Evolutionary conservation across 2,329 filamentous ascomycete genomes (phyloP), one percentile per base, ranked within the genome.

Genomic region (Parasarocladium wereldwijsianum): DNA sequence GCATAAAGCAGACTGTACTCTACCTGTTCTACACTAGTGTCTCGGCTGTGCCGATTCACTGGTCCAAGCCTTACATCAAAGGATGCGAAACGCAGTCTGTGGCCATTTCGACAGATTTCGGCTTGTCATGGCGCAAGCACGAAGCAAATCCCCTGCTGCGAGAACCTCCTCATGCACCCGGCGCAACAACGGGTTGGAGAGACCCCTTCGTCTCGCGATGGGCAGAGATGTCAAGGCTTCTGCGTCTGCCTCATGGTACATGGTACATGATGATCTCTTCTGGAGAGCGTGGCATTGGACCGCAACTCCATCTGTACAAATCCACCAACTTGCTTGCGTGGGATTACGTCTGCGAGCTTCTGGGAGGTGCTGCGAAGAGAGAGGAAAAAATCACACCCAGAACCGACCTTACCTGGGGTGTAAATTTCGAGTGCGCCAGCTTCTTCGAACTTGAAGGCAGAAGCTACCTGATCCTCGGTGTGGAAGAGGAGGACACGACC

Each of bases 41-140:
- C 9, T 50, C 49, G n/a, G 54, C 49, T 35, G 35, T 58, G 9
- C 57, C 57, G 0, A 58, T 62, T n/a, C 50, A 56, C 23, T 60
- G 55, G 56, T 58, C 52, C 6, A 49, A 59, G 16, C 44, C 46
- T 6, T 61, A 62, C 34, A 54, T 50, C 19, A 47, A 54, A 14
- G 55, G 54, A 7, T 55, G 55, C 26, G 59, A 63, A 38, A 55
- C 55, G 2, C 55, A 61, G 33, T 52, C 51, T 9, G 42, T 62
- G 4, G 60, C 57, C 2, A 42, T 55, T 5, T 53, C 45, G 44
- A 52, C 33, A 49, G 52, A 55, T 54, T 36, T 32, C 13, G 41
- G 40, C 17, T 6, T 26, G 15, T 36, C 39, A 6, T 44, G 41
- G 41, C 25, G 32, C 13, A 36, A 38, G n/a, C 37, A 39, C 26